These are phyloP conservation scores for Colletotrichum musae DNA, from an alignment of 2,329 filamentous ascomycete genomes.

Conservation along the genomic window DNA sequence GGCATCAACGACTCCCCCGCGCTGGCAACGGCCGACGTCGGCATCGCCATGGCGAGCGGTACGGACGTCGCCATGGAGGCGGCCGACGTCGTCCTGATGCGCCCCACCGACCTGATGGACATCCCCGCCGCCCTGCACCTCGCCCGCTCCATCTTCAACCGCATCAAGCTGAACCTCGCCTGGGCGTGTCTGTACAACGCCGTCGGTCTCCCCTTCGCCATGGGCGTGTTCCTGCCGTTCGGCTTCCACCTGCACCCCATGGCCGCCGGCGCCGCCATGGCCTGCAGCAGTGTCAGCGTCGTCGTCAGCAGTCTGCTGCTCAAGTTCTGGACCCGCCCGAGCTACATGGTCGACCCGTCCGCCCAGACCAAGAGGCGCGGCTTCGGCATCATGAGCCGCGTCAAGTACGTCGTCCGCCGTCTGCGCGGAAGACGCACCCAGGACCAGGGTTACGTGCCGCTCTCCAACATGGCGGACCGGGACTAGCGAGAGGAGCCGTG, in stretches of 20 bases:
- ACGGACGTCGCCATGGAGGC: slow-evolving; percentile 99
- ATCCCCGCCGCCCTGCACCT: slow-evolving; percentile 91
- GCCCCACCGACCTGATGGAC: slow-evolving; percentile 89
- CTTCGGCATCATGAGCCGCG: slow-evolving; percentile 58
- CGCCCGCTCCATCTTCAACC: slow-evolving; percentile 85
- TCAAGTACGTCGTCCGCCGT: slow-evolving; percentile 56
- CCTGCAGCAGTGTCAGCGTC: slow-evolving; percentile 89
- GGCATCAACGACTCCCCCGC: slow-evolving; percentile 99
- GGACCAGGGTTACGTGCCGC: slow-evolving; percentile 72
- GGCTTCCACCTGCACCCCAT: slow-evolving; percentile 92
- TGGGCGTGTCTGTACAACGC: slow-evolving; percentile 97
- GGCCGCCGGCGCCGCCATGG: slow-evolving; percentile 96
- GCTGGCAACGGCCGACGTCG: slow-evolving; percentile 90
- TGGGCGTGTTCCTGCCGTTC: slow-evolving; percentile 94
- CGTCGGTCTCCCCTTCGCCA: slow-evolving; percentile 92
- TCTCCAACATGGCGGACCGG: slow-evolving; percentile 64
- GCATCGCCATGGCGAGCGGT: slow-evolving; percentile 91
- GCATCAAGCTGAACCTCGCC: slow-evolving; percentile 93
- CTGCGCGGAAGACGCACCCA: slow-evolving; percentile 56
- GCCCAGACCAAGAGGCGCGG: slow-evolving; percentile 70
- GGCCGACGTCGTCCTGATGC: slow-evolving; percentile 96
- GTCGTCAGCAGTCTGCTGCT: slow-evolving; percentile 87
- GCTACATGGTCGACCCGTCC: slow-evolving; percentile 85
- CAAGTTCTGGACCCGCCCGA: slow-evolving; percentile 87
- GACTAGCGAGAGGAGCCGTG: slow-evolving; percentile 26